These are phyloP conservation scores for Durotheca rogersii DNA, from an alignment of 495 filamentous ascomycete species.

Conservation along the genomic window DNA sequence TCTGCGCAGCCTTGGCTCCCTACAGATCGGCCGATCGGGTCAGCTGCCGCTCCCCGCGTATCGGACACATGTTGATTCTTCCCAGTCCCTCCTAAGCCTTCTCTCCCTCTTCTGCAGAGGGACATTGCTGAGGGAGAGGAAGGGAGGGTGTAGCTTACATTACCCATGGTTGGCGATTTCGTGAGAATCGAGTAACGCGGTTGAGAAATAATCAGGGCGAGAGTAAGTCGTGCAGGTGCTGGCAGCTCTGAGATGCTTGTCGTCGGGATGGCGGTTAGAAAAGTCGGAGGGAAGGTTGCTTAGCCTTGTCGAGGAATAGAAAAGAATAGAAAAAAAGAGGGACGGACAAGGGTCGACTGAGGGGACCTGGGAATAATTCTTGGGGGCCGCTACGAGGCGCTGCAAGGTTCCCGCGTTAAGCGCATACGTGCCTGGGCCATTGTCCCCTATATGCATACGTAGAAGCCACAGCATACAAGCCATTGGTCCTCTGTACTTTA, in stretches of 20 bases:
- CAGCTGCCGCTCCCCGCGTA: not conserved
- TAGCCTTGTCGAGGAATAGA: slow-evolving; percentile 13
- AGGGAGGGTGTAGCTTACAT: slow-evolving; percentile 42
- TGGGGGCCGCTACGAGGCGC: no score
- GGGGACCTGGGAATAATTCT: no score
- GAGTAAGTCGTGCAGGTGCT: not conserved
- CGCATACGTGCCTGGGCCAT: no score
- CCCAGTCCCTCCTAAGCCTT: slow-evolving; percentile 2
- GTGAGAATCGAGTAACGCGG: not conserved
- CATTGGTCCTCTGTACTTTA: no score
- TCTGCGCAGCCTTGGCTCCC: slow-evolving; percentile 60
- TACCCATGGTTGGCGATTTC: slow-evolving; percentile 41
- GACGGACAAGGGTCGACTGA: slow-evolving; percentile 8
- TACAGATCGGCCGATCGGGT: slow-evolving; percentile 20
- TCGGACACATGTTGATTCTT: slow-evolving; percentile 2
- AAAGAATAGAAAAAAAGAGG: slow-evolving; percentile 4
- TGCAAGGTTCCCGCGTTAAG: no score
- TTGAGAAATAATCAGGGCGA: not conserved
- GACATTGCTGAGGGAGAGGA: not conserved
- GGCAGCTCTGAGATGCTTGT: slow-evolving; percentile 1
- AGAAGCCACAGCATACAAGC: no score
- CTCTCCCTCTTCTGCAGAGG: not conserved
- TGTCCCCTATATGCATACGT: no score
- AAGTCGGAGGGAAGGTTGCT: slow-evolving; percentile 17
- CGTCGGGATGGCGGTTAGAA: slow-evolving; percentile 16